phyloP scores from a whole-genome alignment of 768 basidiomycete species.

The Mycena latifolia region DNA sequence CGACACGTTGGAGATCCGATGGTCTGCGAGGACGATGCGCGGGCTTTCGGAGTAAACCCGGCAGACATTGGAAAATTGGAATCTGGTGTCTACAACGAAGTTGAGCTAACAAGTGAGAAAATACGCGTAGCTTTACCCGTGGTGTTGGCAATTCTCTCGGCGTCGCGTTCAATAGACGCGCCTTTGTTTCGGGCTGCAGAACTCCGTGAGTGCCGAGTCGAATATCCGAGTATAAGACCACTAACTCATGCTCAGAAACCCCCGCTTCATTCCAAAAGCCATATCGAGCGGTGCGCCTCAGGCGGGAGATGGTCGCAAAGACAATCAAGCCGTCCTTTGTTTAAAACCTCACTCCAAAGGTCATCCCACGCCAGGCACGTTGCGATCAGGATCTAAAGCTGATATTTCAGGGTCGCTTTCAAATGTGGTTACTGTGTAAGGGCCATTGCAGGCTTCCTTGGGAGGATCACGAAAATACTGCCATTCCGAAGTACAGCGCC shows the following conservation, averaged over 20 bases:
- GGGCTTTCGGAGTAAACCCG: conserved; percentile 16
- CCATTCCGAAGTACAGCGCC: no score
- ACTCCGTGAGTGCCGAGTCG: not conserved
- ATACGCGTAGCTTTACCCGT: no score
- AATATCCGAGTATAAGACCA: not conserved
- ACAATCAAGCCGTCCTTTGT: not conserved
- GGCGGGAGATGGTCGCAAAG: not conserved
- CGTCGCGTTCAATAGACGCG: not conserved
- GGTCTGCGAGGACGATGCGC: conserved; percentile 18
- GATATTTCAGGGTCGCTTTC: conserved; percentile 4
- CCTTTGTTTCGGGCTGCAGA: not conserved
- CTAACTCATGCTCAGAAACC: conserved; percentile 15
- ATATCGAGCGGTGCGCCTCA: not conserved
- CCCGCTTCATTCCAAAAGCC: conserved; percentile 26
- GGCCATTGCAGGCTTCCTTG: not conserved
- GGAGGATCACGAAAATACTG: not conserved
- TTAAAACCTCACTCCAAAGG: conserved; percentile 1
- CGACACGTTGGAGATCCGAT: not conserved
- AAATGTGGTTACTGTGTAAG: not conserved
- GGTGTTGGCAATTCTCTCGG: no score
- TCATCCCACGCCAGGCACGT: conserved; percentile 18
- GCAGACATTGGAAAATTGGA: conserved; percentile 13
- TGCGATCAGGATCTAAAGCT: not conserved
- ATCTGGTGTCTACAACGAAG: not conserved
- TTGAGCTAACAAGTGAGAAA: not conserved